Evolutionary conservation across 1,284 basidiomycete species (phyloP), one percentile per base, ranked within the genome.

Genomic region (Tremellales sp.): DNA sequence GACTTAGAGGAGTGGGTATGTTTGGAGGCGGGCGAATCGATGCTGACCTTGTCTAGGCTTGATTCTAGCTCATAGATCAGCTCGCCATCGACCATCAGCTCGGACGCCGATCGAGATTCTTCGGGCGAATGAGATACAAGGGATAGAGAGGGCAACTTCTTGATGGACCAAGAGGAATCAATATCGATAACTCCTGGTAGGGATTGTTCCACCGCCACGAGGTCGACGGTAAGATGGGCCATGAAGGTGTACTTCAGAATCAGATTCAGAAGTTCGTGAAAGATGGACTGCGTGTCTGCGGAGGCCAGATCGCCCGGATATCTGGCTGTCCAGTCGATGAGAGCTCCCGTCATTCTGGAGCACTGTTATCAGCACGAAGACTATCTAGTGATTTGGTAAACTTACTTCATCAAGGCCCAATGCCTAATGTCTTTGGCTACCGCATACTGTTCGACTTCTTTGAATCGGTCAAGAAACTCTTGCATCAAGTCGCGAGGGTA

Each of bases 301-400:
- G 56, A 55, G 6, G 54, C 51, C 10, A 73, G 55, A 47, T 74
- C 72, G 19, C 68, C 70, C 0, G 71, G 70, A 51, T 72, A 70
- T 14, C 51, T 44, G 0, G 55, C 47, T 5, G 66, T 59, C 72
- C 72, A 74, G 35, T 65, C 58, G 9, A 63, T 54, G 16, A 74
- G 48, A 1, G 64, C 65, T 3, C 69, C 65, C 1, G 65, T 60
- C 24, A 73, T 42, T 37, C 71, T 73, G 46, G 13, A 32, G 9
- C n/a, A 37, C 16, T 13, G 33, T 33, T n/a, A 37, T 45, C 36
- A 13, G n/a, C 22, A 7, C 12, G 10, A n/a, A 2, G 3, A 27
- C 19, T 28, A 21, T 33, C 14, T 18, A 42, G 5, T 36, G 16
- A 34, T 37, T 47, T 31, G 40, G 34, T 24, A 5, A 38, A 47